These are phyloP conservation scores for Solanum okadae DNA, from an alignment of 257 asterid genomes.

Conservation along the genomic window DNA sequence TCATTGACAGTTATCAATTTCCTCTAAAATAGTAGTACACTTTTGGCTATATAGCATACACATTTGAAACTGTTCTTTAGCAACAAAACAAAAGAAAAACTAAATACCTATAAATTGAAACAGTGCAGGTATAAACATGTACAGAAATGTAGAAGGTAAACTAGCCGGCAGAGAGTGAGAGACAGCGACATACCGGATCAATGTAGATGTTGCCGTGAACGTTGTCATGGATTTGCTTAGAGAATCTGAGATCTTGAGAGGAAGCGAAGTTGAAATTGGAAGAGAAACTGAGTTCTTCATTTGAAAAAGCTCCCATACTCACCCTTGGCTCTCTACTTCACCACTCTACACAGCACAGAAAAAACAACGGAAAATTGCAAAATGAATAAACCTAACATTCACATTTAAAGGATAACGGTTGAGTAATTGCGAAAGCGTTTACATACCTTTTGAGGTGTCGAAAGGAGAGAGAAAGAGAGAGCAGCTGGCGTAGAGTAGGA, in stretches of 20 bases:
- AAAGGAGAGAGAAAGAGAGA: neutral
- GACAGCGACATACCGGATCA: constrained; percentile 37
- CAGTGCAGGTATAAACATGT: neutral
- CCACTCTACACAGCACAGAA: constrained; percentile 4
- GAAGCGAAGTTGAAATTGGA: constrained; percentile 23
- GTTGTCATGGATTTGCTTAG: constrained; percentile 74
- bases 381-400: neutral
- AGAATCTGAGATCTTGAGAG: constrained; percentile 46
- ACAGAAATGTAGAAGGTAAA: neutral
- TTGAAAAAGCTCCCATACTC: constrained; percentile 43
- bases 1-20: neutral
- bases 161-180: neutral
- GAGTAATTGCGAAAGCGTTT: neutral
- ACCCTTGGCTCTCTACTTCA: neutral
- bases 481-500: neutral
- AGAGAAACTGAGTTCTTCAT: constrained; percentile 22
- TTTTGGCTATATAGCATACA: neutral
- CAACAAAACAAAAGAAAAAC: neutral
- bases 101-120: neutral
- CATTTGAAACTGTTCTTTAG: neutral
- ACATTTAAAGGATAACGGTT: neutral
- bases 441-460: constrained; percentile 14
- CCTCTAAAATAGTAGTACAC: neutral
- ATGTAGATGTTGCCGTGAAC: constrained; percentile 85
- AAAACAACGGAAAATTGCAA: neutral